Evolutionary conservation across 2,329 filamentous ascomycete genomes (phyloP).

Genomic region (Zymoseptoria ardabiliae): DNA sequence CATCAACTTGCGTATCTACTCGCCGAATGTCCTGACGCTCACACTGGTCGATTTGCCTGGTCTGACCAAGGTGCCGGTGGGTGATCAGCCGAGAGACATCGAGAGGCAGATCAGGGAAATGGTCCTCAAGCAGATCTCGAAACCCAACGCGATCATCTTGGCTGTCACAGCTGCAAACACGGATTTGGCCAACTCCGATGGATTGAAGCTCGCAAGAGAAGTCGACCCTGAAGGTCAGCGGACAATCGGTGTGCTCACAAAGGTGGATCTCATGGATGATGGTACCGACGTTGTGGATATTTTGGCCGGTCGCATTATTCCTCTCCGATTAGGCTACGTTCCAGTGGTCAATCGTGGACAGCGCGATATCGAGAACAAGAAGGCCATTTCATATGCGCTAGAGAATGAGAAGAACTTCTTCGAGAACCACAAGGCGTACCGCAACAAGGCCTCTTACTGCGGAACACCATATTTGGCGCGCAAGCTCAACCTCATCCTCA

Average conservation of each 20-base stretch:
- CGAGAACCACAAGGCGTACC: slow-evolving; percentile 95
- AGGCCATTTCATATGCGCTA: slow-evolving; percentile 80
- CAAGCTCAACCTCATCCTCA: slow-evolving; percentile 95
- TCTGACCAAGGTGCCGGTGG: slow-evolving; percentile 91
- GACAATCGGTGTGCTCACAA: slow-evolving; percentile 96
- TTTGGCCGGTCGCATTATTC: slow-evolving; percentile 93
- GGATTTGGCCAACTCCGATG: slow-evolving; percentile 97
- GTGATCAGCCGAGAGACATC: slow-evolving; percentile 93
- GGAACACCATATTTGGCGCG: slow-evolving; percentile 93
- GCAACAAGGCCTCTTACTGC: slow-evolving; percentile 98
- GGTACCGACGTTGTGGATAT: slow-evolving; percentile 98
- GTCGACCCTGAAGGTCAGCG: slow-evolving; percentile 96
- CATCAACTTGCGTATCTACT: slow-evolving; percentile 98
- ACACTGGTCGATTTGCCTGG: slow-evolving; percentile 95
- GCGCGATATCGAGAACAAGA: slow-evolving; percentile 97
- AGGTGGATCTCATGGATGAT: slow-evolving; percentile 98
- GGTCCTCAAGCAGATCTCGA: slow-evolving; percentile 97
- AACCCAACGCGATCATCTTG: slow-evolving; percentile 95
- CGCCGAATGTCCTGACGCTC: slow-evolving; percentile 92
- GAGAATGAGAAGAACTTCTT: slow-evolving; percentile 97
- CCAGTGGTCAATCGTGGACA: slow-evolving; percentile 97
- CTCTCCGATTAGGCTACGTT: slow-evolving; percentile 86
- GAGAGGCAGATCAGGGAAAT: slow-evolving; percentile 95
- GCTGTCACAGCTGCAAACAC: slow-evolving; percentile 95
- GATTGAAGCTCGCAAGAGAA: slow-evolving; percentile 89